Evolutionary conservation across 257 asterid genomes (phyloP).

Genomic region (Lycium ferocissimum): DNA sequence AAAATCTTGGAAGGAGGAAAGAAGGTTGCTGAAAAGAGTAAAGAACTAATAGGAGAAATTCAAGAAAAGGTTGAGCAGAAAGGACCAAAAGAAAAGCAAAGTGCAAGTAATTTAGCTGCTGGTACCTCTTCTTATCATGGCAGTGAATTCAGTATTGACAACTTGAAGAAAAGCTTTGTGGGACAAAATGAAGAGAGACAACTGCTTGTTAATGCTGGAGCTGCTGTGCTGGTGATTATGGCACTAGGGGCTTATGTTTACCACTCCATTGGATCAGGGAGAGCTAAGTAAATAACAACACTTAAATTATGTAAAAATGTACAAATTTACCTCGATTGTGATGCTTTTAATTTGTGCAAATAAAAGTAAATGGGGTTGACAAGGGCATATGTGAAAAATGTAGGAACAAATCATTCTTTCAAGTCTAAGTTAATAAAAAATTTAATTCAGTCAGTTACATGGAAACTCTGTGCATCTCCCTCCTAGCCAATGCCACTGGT

Average conservation of each 20-base stretch:
- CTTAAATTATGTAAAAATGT: background rate
- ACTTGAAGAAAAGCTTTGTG: conserved; percentile 44
- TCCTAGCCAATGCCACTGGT: background rate
- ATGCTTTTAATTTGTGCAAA: conserved; percentile 18
- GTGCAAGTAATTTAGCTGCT: conserved; percentile 26
- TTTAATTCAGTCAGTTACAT: background rate
- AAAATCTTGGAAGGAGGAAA: conserved; percentile 9
- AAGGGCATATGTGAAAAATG: background rate
- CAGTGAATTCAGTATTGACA: conserved; percentile 43
- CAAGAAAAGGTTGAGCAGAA: conserved; percentile 31
- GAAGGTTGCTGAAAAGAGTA: conserved; percentile 18
- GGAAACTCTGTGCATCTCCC: background rate
- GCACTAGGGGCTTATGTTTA: conserved; percentile 63
- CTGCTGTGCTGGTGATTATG: conserved; percentile 64
- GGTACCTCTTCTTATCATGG: conserved; percentile 8
- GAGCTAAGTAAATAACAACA: conserved; percentile 23
- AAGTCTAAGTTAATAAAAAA: background rate
- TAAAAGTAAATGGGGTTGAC: background rate
- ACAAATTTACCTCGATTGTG: background rate
- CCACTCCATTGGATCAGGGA: conserved; percentile 35
- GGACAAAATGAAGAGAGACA: conserved; percentile 63
- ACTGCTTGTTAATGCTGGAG: conserved; percentile 72
- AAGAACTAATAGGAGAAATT: background rate
- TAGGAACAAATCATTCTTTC: background rate
- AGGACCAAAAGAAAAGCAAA: conserved; percentile 34